Base-by-base conservation (phyloP, 208 protist species). In the Wallacemonas sp. region DNA sequence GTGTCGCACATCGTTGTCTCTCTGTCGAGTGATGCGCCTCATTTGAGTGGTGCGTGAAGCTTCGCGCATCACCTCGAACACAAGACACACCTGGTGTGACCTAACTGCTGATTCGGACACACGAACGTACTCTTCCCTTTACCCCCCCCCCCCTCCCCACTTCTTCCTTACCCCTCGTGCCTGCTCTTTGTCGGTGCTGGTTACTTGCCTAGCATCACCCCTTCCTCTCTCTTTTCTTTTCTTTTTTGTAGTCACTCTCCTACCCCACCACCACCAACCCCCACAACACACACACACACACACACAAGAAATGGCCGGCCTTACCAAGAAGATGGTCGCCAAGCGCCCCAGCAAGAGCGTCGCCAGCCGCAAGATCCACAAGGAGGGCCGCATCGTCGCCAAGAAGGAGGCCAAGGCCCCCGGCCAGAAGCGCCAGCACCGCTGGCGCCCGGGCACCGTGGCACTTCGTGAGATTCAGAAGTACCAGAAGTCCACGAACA, bases 361-460 rank as follows among this genome's bases (percentile, higher is more conserved):
- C 25, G 84, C 79, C 14, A 88, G 81, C 61, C 87, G 91, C 38
- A 87, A 86, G 66, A 74, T 84, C 49, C 81, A 93, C 71, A 90
- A 77, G 70, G 72, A 75, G 59, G 86, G 84, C 57, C 86, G 81
- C 65, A 79, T 83, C 22, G 82, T 72, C 2, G 84, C 83, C 8
- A 92, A 96, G 76, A 86, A 91, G 66, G 82, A 89, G 61, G 49
- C 57, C 12, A 61, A 49, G 46, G 31, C 38, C 8, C 73, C 80
- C 38, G 95, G 96, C 33, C 67, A 98, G 16, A 99, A 99, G 91
- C 98, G 98, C 70, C 87, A 92, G 23, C 98, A 98, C 72, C 87
- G 98, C 70, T 99, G 97, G 97, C 87, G 97, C 67, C 99, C 98
- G 25, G 99, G 99, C 55, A 99, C 98, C 20, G 98, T 99, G 14